Evolutionary conservation across 2,329 filamentous ascomycete species (phyloP).

Genomic region (Fusarium tricinctum): DNA sequence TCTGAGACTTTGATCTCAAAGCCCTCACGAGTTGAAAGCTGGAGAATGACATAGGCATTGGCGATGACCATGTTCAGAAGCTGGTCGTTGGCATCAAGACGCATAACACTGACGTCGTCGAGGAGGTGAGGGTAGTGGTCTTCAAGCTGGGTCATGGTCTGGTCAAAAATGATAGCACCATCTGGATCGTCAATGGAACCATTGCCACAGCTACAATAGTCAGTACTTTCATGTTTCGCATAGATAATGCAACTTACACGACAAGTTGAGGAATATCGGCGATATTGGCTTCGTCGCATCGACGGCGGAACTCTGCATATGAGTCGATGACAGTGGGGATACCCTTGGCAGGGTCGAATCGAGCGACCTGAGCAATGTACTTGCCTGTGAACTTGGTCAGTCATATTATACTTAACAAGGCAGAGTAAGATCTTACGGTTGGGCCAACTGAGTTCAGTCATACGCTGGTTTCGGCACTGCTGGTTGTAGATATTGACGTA

Average conservation of each 20-base stretch:
- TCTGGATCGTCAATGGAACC: constrained; percentile 87
- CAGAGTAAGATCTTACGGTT: constrained; percentile 54
- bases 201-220: constrained; percentile 71
- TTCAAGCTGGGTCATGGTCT: constrained; percentile 77
- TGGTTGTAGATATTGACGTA: constrained; percentile 81
- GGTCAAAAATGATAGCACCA: constrained; percentile 77
- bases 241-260: constrained; percentile 60
- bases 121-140: constrained; percentile 72
- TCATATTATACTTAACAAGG: background rate
- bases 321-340: constrained; percentile 82
- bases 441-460: constrained; percentile 68
- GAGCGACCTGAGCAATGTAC: constrained; percentile 85
- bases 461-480: constrained; percentile 70
- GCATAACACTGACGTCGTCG: constrained; percentile 79
- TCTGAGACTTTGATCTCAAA: constrained; percentile 92
- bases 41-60: constrained; percentile 79
- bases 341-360: constrained; percentile 87
- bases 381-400: constrained; percentile 60
- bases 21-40: constrained; percentile 84
- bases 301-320: constrained; percentile 78
- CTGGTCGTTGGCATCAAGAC: constrained; percentile 83
- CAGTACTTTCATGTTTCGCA: background rate
- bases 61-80: constrained; percentile 82
- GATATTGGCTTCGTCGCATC: constrained; percentile 66
- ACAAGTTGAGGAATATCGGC: constrained; percentile 77